A percentile compares a stretch with the other conserved stretches of the same genome.
These are phyloP conservation scores for Vicia faba DNA, from an alignment of 306 rosid genomes.

Conservation along the genomic window DNA sequence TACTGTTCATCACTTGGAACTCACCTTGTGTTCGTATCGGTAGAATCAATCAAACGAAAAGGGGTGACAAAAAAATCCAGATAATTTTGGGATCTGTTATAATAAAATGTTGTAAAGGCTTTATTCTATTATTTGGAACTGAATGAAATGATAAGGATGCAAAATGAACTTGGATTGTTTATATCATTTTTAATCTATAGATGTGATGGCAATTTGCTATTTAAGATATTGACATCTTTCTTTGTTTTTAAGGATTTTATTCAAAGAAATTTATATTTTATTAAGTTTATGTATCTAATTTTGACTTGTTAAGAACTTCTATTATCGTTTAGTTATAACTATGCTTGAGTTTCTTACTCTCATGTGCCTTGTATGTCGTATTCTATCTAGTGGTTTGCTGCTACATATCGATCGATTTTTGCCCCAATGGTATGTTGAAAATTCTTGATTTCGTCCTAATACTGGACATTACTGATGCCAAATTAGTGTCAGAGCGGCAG, in stretches of 20 bases:
- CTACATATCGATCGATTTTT: neutral
- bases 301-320: neutral
- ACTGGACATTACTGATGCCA: neutral
- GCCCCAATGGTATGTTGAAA: neutral
- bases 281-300: neutral
- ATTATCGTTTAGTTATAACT: neutral
- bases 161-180: constrained; percentile 5
- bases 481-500: neutral
- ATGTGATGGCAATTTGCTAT: neutral
- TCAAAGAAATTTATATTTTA: constrained; percentile 13
- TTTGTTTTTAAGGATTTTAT: constrained; percentile 1
- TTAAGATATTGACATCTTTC: neutral
- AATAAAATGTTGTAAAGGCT: neutral
- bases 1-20: constrained; percentile 3
- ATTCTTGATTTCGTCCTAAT: neutral
- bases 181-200: constrained; percentile 8
- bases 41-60: neutral
- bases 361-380: neutral
- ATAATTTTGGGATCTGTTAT: neutral
- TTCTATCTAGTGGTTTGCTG: neutral
- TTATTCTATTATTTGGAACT: neutral
- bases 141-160: neutral
- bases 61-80: neutral
- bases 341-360: neutral
- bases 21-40: neutral